Conservation (phyloP, 2,329 filamentous ascomycete species). For the Xylariaceae sp. region DNA sequence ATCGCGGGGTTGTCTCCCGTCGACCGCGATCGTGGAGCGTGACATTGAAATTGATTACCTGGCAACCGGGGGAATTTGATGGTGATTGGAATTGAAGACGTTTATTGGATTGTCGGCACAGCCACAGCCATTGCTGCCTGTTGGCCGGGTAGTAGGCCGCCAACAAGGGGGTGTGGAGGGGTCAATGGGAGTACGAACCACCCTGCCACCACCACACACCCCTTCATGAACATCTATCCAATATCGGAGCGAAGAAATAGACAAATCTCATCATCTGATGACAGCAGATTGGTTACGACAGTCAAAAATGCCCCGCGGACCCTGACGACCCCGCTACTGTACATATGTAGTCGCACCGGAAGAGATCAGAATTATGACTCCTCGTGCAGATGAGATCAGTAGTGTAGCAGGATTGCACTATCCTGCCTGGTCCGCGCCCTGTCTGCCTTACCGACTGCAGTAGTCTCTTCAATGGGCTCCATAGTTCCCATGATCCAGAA, state of each 20-base stretch:
- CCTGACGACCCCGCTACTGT: constrained; percentile 4
- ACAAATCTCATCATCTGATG: too few relatives aligned
- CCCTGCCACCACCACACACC: not conserved
- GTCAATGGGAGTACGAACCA: not conserved
- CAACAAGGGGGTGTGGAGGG: not conserved
- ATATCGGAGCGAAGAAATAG: too few relatives aligned
- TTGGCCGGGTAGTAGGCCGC: constrained; percentile 21
- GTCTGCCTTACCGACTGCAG: constrained; percentile 22
- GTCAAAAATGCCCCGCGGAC: constrained; percentile 18
- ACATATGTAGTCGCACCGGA: not conserved
- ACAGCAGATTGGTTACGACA: not conserved
- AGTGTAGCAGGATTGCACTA: constrained; percentile 3
- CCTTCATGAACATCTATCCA: too few relatives aligned
- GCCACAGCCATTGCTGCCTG: constrained; percentile 27
- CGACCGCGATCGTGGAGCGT: constrained; percentile 13
- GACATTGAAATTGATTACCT: constrained; percentile 7
- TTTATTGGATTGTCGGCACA: constrained; percentile 22
- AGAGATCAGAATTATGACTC: constrained; percentile 25
- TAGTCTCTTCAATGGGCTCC: not conserved
- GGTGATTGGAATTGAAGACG: constrained; percentile 17
- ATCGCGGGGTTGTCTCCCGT: constrained; percentile 22
- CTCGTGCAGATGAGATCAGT: not conserved
- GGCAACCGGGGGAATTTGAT: not conserved
- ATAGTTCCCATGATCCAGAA: constrained; percentile 7
- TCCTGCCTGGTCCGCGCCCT: constrained; percentile 17